Evolutionary conservation across 495 filamentous ascomycete genomes (phyloP), one percentile per base, ranked within the genome.

Genomic region (Aspergillus campestris): DNA sequence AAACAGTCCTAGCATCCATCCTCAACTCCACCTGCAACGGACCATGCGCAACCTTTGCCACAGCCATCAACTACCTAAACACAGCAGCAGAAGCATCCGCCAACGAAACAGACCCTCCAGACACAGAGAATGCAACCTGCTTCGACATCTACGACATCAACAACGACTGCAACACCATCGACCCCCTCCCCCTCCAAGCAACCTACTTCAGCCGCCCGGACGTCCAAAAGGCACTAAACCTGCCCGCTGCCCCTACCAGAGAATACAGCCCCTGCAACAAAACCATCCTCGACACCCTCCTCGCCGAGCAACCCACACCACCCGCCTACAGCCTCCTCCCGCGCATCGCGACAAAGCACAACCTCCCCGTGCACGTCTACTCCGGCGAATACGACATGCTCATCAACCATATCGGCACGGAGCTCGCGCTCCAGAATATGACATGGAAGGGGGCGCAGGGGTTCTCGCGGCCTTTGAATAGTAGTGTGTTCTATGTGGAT

Each of bases 391-490:
- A 58, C 52, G 68, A 71, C 48, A 57, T 70, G 56, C 35, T 70
- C 30, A 47, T 68, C 46, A 71, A 69, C 33, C 64, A 70, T 49
- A 39, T 64, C 27, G 70, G 68, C 7, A 54, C 50, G 5, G 60
- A 70, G 34, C 45, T 70, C 12, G 51, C 48, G 8, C 52, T 71
- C n/a, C 62, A 70, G 49, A 71, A 71, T 39, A 70, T 73, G 68
- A 69, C 52, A n/a, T 55, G 44, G 44, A 32, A 45, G 8, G 40
- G 40, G 8, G 40, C 11, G 1, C 40, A 12, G 11, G 40, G 40
- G 3, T 43, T 43, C 30, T 13, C 28, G 11, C 12, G 13, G 13
- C 11, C 28, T 24, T 24, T 24, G 18, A 24, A 24, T 4, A 24
- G 18, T 24, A 24, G 18, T 24, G 4, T 24, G 1, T 24, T 24